These are phyloP conservation scores for Cercospora nicotianae DNA, from an alignment of 2,329 filamentous ascomycete genomes.

Conservation along the genomic window DNA sequence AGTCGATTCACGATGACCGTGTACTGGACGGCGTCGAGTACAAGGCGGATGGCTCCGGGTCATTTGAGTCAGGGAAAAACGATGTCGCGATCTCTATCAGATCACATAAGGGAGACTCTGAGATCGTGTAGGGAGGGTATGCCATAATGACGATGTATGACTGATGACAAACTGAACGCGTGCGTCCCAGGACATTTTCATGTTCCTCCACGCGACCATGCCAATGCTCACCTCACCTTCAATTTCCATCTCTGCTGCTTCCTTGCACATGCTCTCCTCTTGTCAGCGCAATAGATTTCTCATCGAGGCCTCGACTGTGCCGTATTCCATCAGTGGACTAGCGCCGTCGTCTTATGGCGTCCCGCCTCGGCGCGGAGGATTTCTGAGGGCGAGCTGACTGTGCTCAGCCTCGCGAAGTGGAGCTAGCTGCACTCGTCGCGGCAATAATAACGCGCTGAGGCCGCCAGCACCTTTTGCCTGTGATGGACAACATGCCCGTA, in stretches of 20 bases:
- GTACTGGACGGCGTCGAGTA: conserved; percentile 28
- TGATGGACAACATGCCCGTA: background rate
- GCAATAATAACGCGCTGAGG: background rate
- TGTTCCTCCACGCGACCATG: background rate
- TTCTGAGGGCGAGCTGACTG: background rate
- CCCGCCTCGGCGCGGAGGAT: conserved; percentile 5
- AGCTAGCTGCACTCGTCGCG: background rate
- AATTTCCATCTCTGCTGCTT: too few species aligned
- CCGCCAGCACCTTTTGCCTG: background rate
- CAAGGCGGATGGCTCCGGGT: conserved; percentile 5
- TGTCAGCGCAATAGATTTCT: background rate
- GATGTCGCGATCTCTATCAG: conserved; percentile 18
- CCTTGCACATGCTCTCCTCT: background rate
- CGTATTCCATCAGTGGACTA: background rate
- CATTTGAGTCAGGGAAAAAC: conserved; percentile 12
- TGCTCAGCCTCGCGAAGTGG: conserved; percentile 4
- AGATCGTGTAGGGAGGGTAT: conserved; percentile 7
- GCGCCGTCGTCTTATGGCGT: background rate
- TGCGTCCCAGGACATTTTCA: background rate
- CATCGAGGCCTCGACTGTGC: background rate
- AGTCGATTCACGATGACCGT: conserved; percentile 30
- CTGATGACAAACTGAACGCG: background rate
- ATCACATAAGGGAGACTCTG: conserved; percentile 13
- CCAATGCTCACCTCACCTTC: background rate
- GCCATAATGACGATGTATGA: background rate